Evolutionary conservation across 257 asterid genomes (phyloP), one percentile per base, ranked within the genome.

Genomic region (Nicotiana attenuata): DNA sequence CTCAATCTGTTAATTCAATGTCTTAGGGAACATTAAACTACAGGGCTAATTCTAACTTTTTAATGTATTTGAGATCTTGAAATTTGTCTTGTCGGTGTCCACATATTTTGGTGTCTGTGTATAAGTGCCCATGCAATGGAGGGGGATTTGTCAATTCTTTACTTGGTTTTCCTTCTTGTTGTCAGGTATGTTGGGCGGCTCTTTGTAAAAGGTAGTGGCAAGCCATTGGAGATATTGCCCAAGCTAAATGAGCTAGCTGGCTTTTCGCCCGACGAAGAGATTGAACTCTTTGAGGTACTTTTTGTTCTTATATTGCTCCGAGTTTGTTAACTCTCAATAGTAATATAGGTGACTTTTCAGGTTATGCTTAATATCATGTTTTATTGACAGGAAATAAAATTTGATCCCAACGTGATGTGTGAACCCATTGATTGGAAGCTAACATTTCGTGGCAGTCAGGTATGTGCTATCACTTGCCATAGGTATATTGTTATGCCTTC

Each of bases 341-440:
- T 84, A 19, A 4, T 31, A n/a, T 47, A 75, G 53, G 29, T 28
- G 60, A 9, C 69, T 76, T 73, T 50, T 73, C 31, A 6, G 67
- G 31, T 45, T 59, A 60, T 56, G 61, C 45, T 75, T 26, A 75
- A 75, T 50, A 75, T 26, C 64, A 24, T 75, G 80, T 4, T 75
- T 81, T 77, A 57, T 77, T 84, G 84, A 69, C 88, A 93, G 97
- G 97, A 93, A 90, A 93, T 93, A 65, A 92, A 93, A 87, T 90
- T 88, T 64, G 97, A 93, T 61, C 97, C 97, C 38, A 86, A 82
- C 82, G 95, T 93, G 81, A 92, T 91, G 97, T 91, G 97, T 80
- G 95, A 93, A 80, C 92, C 83, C 85, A 88, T 93, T 85, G 93
- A 91, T 87, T 88, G 87, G 90, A 90, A 87, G 82, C 81, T 84